Conservation (phyloP, 2,329 filamentous ascomycete species). For the Ophiostoma quercus region DNA sequence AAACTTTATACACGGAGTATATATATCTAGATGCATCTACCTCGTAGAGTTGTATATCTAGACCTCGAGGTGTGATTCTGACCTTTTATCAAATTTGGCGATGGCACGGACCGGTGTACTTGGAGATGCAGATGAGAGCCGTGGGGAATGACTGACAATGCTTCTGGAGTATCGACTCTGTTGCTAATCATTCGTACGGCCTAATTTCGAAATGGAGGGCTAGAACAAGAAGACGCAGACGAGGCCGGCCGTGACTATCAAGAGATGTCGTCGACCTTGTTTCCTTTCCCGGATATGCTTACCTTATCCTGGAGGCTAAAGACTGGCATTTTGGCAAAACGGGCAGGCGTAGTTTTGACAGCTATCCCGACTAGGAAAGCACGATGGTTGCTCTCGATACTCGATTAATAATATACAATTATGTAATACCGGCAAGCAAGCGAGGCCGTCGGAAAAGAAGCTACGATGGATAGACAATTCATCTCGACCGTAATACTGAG, state of each 20-base stretch:
- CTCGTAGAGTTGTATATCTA: neutral
- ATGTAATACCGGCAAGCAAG: neutral
- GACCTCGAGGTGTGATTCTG: neutral
- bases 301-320: slow-evolving; percentile 5
- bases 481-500: neutral
- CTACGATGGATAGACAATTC: no score
- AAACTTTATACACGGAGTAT: neutral
- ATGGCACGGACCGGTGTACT: neutral
- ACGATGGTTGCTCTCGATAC: neutral
- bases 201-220: neutral
- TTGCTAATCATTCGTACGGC: neutral
- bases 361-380: neutral
- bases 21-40: no score
- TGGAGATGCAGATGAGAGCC: neutral
- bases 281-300: neutral
- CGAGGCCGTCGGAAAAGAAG: neutral
- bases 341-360: neutral
- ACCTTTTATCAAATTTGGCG: neutral
- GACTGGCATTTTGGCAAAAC: neutral
- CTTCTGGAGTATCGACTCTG: neutral
- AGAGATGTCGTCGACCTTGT: neutral
- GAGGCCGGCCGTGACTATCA: neutral
- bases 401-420: neutral
- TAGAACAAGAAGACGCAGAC: neutral
- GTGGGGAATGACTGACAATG: neutral